These are phyloP conservation scores for Sequoiadendron giganteum DNA, from an alignment of 75 land plant species.

Conservation along the genomic window DNA sequence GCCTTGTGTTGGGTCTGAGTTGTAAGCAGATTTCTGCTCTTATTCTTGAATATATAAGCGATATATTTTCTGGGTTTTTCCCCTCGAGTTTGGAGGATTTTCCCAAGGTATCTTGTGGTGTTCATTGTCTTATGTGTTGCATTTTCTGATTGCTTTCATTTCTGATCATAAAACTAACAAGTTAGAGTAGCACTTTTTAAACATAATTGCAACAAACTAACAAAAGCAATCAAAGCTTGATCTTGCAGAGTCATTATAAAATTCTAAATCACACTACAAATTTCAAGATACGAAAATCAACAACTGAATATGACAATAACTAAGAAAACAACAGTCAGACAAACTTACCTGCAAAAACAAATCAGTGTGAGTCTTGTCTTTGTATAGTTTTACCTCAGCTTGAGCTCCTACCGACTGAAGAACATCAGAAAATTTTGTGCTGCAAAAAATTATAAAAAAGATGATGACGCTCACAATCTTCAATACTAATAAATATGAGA, in stretches of 20 bases:
- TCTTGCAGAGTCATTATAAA: not conserved
- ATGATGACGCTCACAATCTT: not conserved
- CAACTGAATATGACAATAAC: not conserved
- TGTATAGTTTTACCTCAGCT: slow-evolving; percentile 50
- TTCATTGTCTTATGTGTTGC: no score
- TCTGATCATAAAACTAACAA: no score
- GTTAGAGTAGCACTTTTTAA: not conserved
- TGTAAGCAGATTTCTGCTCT: no score
- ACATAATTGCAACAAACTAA: not conserved
- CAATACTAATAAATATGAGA: not conserved
- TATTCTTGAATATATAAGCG: no score
- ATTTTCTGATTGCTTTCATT: no score
- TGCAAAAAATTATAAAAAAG: slow-evolving; percentile 23
- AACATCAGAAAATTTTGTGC: slow-evolving; percentile 73
- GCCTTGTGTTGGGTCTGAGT: no score
- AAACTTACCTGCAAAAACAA: slow-evolving; percentile 76
- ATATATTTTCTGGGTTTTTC: no score
- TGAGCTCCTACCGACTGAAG: slow-evolving; percentile 57
- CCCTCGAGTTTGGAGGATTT: no score
- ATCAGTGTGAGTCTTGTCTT: slow-evolving; percentile 93
- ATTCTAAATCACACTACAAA: no score
- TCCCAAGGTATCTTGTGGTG: no score
- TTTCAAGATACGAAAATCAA: not conserved
- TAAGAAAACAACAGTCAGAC: not conserved
- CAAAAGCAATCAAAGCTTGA: not conserved